These are phyloP conservation scores for Colletotrichum sp. DNA, from an alignment of 2,329 filamentous ascomycete species.

Conservation along the genomic window DNA sequence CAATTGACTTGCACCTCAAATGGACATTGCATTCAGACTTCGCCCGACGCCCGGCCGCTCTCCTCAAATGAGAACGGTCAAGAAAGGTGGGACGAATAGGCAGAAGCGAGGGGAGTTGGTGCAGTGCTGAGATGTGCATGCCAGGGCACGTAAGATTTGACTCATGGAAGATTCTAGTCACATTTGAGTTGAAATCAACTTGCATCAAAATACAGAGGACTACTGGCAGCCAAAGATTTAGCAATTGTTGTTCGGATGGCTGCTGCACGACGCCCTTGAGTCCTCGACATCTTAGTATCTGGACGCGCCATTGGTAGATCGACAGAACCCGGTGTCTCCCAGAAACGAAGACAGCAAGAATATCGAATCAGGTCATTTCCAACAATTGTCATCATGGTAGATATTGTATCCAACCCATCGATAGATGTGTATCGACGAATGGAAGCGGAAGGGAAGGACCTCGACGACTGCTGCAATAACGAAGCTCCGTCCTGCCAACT, in stretches of 20 bases:
- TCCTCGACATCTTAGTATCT: background rate
- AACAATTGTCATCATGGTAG: background rate
- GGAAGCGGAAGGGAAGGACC: background rate
- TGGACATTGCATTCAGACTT: background rate
- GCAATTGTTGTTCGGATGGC: background rate
- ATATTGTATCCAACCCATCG: background rate
- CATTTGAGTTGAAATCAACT: background rate
- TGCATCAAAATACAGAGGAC: background rate
- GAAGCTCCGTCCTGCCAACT: background rate
- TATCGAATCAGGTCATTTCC: background rate
- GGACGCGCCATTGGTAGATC: background rate
- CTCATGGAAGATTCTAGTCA: background rate
- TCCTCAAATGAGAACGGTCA: background rate
- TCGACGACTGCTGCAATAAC: background rate
- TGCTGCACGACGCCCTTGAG: background rate
- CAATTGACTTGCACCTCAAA: background rate
- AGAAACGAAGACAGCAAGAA: background rate
- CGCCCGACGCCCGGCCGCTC: background rate
- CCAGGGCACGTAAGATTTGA: background rate
- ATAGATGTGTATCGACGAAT: background rate
- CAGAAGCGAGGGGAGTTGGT: background rate
- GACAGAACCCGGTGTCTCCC: background rate
- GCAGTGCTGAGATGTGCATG: background rate
- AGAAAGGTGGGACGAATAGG: background rate
- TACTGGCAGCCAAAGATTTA: background rate